Evolutionary conservation across 2,329 filamentous ascomycete genomes (phyloP), one percentile per base, ranked within the genome.

Genomic region (Stemphylium lycopersici): DNA sequence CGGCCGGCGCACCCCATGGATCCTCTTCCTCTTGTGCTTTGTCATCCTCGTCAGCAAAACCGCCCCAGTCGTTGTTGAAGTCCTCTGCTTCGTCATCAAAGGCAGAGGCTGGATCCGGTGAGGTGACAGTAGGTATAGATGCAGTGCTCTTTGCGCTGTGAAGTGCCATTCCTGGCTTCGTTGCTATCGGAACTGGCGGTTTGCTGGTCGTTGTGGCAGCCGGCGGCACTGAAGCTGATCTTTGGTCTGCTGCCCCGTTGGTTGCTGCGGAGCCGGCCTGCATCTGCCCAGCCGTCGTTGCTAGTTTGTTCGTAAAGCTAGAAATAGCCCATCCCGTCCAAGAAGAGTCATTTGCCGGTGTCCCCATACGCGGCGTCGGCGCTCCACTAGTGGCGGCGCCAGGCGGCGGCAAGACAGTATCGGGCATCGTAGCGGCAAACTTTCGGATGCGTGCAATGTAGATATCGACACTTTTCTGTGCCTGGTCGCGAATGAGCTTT

Each of bases 291-390:
- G 89, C 89, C 0, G 91, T 92, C 0, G 90, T 78, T 1, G 91
- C 88, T 11, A 98, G 75, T 68, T 96, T 97, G 76, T 98, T 98
- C 2, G 95, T 98, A 72, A 99, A 99, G 1, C 92, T 97, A 0
- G 95, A 98, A 49, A 99, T 97, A 1, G 95, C 95, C 95, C 95
- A 99, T 11, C 95, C 95, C 1, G 95, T 87, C 95, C 95, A 98
- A 2, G 87, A 87, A 48, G 61, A 74, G 36, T 88, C 83, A 34
- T 83, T 84, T 56, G 91, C 89, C 1, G 91, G 88, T 1, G 90
- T 95, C 58, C 88, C 87, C 82, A 96, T 95, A 31, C 91, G 85
- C 1, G 90, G 88, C 0, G 84, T 82, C 36, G 78, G 74, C 62
- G 58, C 57, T 58, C 60, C 55, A 77, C 79, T 78, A 20, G 80